These are phyloP conservation scores for Russula virescens DNA, from an alignment of 768 basidiomycete genomes.

Conservation along the genomic window DNA sequence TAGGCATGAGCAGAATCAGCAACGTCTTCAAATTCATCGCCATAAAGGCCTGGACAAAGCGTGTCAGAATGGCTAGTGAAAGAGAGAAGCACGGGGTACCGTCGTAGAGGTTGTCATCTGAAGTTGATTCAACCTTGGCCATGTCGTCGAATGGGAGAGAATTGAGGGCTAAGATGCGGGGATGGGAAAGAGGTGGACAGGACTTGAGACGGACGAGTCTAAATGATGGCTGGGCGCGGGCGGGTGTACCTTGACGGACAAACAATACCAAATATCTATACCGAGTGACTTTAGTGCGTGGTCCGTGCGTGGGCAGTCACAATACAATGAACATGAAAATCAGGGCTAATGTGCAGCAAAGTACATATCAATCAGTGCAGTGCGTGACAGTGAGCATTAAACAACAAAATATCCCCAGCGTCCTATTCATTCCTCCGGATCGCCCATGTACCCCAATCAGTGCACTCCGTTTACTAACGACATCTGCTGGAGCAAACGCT, in stretches of 20 bases:
- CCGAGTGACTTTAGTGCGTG: background rate
- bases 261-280: constrained; percentile 14
- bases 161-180: background rate
- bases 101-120: constrained; percentile 24
- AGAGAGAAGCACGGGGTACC: background rate
- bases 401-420: constrained; percentile 4
- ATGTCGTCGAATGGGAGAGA: background rate
- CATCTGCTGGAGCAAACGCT: constrained; percentile 43
- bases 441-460: constrained; percentile 7
- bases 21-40: constrained; percentile 26
- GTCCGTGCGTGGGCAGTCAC: constrained; percentile 8
- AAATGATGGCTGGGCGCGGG: no score
- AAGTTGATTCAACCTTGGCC: constrained; percentile 20
- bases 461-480: constrained; percentile 30
- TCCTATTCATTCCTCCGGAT: background rate
- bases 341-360: background rate
- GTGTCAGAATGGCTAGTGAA: background rate
- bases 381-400: constrained; percentile 5
- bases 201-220: no score
- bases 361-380: constrained; percentile 23
- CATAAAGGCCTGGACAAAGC: constrained; percentile 23
- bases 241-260: background rate
- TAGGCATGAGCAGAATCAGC: constrained; percentile 11
- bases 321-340: background rate
- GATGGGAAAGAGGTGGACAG: no score